Evolutionary conservation across 176 grass and related monocot species (phyloP).

Genomic region (Phragmites australis): DNA sequence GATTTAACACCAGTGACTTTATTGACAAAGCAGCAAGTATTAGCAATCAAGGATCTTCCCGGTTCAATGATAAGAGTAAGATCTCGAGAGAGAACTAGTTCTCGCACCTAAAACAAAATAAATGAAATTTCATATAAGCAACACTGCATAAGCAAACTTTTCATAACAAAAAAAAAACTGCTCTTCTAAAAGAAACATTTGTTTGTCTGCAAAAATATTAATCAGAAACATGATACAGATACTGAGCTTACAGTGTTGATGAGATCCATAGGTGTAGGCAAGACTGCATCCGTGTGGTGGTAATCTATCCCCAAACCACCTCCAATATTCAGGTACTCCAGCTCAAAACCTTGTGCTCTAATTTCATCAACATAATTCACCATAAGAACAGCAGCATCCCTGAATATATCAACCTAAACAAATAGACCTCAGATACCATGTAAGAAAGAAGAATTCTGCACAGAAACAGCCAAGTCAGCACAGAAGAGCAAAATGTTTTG

Average conservation of each 20-base stretch:
- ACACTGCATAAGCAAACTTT: conserved; percentile 6
- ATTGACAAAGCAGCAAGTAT: conserved; percentile 91
- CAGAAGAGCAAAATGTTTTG: background rate
- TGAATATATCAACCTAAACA: conserved; percentile 91
- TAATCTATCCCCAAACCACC: conserved; percentile 98
- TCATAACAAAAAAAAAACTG: conserved; percentile 1
- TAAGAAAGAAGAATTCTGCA: background rate
- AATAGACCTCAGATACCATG: conserved; percentile 18
- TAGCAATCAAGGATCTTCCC: conserved; percentile 93
- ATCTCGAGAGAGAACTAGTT: conserved; percentile 81
- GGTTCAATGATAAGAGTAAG: conserved; percentile 96
- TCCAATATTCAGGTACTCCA: conserved; percentile 95
- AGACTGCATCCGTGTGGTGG: conserved; percentile 65
- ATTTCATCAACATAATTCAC: conserved; percentile 93
- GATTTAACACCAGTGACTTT: conserved; percentile 95
- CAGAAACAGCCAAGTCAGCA: background rate
- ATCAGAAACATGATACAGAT: conserved; percentile 30
- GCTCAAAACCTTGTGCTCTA: conserved; percentile 80
- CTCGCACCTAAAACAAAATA: conserved; percentile 62
- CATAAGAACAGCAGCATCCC: conserved; percentile 97
- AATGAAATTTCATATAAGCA: background rate
- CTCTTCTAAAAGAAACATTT: background rate
- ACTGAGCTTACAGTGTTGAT: conserved; percentile 79
- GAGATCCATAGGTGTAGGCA: conserved; percentile 94
- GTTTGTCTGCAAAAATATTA: conserved; percentile 10